Conservation (phyloP, 805 yeast genomes). For the Candida alai region DNA sequence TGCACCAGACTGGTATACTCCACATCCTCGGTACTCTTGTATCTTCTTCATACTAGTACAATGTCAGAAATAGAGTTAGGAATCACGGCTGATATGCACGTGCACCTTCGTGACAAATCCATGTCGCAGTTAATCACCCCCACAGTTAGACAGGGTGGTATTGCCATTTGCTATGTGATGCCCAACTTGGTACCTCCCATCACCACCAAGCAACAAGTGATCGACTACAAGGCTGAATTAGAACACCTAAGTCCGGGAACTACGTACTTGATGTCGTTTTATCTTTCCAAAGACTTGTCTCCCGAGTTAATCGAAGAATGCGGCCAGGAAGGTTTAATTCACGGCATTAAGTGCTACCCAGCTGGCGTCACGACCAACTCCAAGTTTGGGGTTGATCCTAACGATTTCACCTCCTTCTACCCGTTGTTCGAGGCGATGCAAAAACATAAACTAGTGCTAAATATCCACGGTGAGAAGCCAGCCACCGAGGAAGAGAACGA, state of each 20-base stretch:
- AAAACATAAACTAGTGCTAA: constrained; percentile 69
- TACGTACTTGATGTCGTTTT: constrained; percentile 87
- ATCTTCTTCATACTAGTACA: no score
- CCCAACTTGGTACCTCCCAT: constrained; percentile 94
- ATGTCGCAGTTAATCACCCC: constrained; percentile 94
- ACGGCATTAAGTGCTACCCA: constrained; percentile 95
- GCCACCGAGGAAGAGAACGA: constrained; percentile 49
- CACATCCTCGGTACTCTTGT: no score
- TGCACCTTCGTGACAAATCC: constrained; percentile 88
- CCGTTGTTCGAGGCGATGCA: constrained; percentile 90
- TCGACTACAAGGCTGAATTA: constrained; percentile 62
- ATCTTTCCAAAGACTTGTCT: constrained; percentile 71
- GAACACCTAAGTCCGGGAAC: constrained; percentile 72
- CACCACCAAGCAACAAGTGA: constrained; percentile 68
- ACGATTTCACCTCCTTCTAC: constrained; percentile 83
- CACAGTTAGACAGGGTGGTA: constrained; percentile 85
- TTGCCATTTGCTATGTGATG: constrained; percentile 90
- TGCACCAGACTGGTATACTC: no score
- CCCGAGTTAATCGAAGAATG: constrained; percentile 85
- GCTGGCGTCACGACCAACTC: constrained; percentile 99
- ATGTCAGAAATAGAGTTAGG: constrained; percentile 51
- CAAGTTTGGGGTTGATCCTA: constrained; percentile 85
- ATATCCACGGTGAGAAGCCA: constrained; percentile 96
- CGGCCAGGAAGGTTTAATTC: constrained; percentile 59
- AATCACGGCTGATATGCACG: constrained; percentile 87